phyloP scores from a whole-genome alignment of 495 filamentous ascomycete species.

The Amniculicola lignicola region DNA sequence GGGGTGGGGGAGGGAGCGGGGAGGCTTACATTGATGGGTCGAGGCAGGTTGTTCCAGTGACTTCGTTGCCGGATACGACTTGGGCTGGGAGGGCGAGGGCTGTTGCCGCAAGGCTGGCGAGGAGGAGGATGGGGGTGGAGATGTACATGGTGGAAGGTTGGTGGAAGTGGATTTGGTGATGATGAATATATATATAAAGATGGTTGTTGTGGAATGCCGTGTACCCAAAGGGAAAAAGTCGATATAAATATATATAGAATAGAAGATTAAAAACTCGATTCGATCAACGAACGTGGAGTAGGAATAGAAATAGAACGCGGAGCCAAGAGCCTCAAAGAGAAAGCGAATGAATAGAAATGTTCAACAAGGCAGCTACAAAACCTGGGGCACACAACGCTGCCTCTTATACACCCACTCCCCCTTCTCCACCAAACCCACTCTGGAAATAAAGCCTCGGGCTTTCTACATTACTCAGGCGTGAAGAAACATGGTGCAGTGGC shows the following conservation, averaged over 20 bases:
- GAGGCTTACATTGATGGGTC: conserved; percentile 13
- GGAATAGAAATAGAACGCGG: neutral
- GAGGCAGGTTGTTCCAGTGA: conserved; percentile 24
- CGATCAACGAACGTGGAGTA: conserved; percentile 23
- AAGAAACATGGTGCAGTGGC: conserved; percentile 22
- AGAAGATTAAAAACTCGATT: conserved; percentile 9
- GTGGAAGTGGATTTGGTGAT: neutral
- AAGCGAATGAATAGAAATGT: neutral
- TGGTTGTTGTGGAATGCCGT: neutral
- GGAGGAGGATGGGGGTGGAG: neutral
- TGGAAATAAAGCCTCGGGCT: neutral
- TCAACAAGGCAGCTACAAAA: neutral
- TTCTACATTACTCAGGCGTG: neutral
- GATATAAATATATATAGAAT: neutral
- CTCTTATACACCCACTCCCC: neutral
- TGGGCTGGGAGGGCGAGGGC: conserved; percentile 2
- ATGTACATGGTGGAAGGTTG: conserved; percentile 7
- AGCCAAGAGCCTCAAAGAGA: neutral
- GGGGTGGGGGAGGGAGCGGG: neutral
- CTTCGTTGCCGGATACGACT: conserved; percentile 23
- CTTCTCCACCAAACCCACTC: neutral
- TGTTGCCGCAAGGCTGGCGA: neutral
- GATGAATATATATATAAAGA: neutral
- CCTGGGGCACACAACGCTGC: neutral
- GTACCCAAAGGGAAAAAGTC: neutral